Conservation (phyloP, 2,329 filamentous ascomycete genomes). For the Microdochium trichocladiopsis region DNA sequence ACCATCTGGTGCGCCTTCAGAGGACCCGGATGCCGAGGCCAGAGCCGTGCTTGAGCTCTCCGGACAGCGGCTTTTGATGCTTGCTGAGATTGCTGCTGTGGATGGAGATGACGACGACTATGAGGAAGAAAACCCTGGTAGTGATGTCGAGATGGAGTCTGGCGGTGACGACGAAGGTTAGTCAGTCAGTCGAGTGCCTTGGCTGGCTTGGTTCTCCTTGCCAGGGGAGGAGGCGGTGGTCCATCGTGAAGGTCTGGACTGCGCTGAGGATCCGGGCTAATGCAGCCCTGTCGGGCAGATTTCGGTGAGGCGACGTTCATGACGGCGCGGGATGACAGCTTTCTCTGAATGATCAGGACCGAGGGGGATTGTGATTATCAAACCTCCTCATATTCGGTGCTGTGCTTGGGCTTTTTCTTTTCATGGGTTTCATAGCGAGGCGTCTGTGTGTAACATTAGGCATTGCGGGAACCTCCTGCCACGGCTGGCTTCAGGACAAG, state of each 20-base stretch:
- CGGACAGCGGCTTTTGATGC: constrained; percentile 29
- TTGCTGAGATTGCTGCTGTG: constrained; percentile 16
- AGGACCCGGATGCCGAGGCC: constrained; percentile 32
- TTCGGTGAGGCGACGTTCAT: constrained; percentile 9
- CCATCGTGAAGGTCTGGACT: too few species aligned
- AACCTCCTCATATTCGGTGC: too few species aligned
- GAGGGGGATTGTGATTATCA: constrained; percentile 3
- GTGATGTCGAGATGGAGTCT: too few species aligned
- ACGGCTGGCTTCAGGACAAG: constrained; percentile 1
- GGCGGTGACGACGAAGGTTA: constrained; percentile 1
- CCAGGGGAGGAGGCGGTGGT: too few species aligned
- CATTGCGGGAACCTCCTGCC: neutral
- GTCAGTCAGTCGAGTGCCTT: constrained; percentile 1
- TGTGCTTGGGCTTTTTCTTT: neutral
- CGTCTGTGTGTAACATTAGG: neutral
- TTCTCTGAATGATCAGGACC: too few species aligned
- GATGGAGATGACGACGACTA: neutral
- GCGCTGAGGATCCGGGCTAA: too few species aligned
- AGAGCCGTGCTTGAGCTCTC: constrained; percentile 36
- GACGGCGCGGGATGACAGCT: constrained; percentile 4
- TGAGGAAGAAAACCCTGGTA: neutral
- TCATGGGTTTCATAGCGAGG: neutral
- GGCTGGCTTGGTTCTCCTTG: too few species aligned
- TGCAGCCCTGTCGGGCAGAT: neutral
- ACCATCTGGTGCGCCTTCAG: constrained; percentile 2